Conservation (phyloP, 192 early-diverging fungal genomes). For the Dissophora globulifera region DNA sequence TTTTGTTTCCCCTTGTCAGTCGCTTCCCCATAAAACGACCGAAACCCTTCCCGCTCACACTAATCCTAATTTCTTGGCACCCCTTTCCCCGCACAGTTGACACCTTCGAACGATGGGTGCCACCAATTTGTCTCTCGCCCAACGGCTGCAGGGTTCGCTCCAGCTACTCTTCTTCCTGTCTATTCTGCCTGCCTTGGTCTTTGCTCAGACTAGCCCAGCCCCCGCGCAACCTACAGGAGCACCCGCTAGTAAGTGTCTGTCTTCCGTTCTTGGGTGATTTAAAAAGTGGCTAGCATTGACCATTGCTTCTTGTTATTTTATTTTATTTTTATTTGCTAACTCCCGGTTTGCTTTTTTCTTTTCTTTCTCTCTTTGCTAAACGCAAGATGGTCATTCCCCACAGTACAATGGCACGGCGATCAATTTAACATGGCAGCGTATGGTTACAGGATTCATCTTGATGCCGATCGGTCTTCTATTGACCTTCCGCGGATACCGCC, state of each 20-base stretch:
- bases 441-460: constrained; percentile 24
- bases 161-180: constrained; percentile 28
- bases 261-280: too few relatives aligned
- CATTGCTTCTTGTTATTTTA: too few relatives aligned
- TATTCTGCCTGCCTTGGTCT: too few relatives aligned
- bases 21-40: too few relatives aligned
- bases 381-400: too few relatives aligned
- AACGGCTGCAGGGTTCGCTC: constrained; percentile 1
- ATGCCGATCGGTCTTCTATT: constrained; percentile 18
- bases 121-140: constrained; percentile 8
- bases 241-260: too few relatives aligned
- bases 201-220: too few relatives aligned
- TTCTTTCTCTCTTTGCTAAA: not conserved
- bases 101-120: constrained; percentile 11
- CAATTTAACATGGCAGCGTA: constrained; percentile 32
- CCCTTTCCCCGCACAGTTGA: not conserved
- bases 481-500: constrained; percentile 40
- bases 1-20: too few relatives aligned
- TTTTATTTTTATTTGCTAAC: too few relatives aligned
- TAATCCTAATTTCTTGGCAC: not conserved
- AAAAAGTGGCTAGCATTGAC: too few relatives aligned
- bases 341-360: not conserved
- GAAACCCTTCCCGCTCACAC: not conserved
- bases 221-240: too few relatives aligned
- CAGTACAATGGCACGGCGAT: not conserved